phyloP scores from a whole-genome alignment of 106 monocot genomes.

The Cymbidium sinense region DNA sequence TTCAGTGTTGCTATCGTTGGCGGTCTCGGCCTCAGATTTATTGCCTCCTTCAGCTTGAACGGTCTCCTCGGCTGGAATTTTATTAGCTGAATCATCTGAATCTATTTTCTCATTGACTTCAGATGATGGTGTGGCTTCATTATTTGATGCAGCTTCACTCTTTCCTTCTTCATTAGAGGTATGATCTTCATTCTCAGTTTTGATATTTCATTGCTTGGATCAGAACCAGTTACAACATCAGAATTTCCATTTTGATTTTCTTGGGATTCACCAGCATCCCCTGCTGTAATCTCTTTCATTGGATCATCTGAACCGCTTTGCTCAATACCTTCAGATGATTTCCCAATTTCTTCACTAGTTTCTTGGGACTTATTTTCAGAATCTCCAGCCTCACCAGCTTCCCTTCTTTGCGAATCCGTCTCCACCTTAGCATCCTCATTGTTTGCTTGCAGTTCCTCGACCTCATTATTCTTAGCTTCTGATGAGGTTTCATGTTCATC shows the following conservation, averaged over 20 bases:
- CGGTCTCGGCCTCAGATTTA: background rate
- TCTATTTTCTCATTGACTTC: background rate
- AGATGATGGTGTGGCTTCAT: background rate
- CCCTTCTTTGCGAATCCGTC: background rate
- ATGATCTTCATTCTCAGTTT: background rate
- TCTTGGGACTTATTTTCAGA: background rate
- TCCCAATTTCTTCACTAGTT: background rate
- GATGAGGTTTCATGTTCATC: constrained; percentile 1
- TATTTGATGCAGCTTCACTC: background rate
- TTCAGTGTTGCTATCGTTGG: background rate
- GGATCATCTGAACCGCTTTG: background rate
- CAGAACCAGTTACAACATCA: background rate
- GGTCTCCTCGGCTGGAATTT: background rate
- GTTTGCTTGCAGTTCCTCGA: background rate
- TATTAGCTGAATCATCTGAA: background rate
- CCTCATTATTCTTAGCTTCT: background rate
- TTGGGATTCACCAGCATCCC: background rate
- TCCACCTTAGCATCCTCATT: constrained; percentile 4
- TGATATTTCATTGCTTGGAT: background rate
- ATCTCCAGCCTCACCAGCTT: background rate
- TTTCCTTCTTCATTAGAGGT: background rate
- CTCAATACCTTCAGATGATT: background rate
- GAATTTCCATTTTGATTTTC: background rate
- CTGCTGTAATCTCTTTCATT: background rate
- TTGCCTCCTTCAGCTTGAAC: background rate